These are phyloP conservation scores for Podaxis mareebaensis DNA, from an alignment of 768 basidiomycete species.

Conservation along the genomic window DNA sequence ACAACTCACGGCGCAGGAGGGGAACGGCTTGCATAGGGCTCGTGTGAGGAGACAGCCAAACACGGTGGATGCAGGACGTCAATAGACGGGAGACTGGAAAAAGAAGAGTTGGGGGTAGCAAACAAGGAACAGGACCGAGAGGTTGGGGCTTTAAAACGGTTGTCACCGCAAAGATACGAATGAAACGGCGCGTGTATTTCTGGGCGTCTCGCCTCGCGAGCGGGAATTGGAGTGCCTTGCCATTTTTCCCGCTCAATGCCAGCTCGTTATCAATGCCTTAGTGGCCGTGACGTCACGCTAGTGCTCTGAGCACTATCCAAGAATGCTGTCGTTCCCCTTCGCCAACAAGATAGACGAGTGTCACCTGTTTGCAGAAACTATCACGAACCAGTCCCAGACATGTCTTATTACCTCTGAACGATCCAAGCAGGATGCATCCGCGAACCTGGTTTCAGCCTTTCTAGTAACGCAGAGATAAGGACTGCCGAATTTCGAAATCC, in stretches of 20 bases:
- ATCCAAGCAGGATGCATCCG: neutral
- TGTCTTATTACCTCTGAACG: neutral
- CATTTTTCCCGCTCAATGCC: conserved; percentile 5
- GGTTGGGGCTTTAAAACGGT: conserved; percentile 7
- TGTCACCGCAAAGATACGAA: conserved; percentile 11
- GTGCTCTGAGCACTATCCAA: neutral
- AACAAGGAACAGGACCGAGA: neutral
- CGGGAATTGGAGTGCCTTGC: conserved; percentile 10
- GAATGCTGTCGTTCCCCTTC: neutral
- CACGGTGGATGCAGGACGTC: neutral
- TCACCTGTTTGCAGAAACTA: neutral
- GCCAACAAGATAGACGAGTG: neutral
- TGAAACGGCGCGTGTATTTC: conserved; percentile 5
- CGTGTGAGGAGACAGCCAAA: neutral
- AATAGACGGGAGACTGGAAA: neutral
- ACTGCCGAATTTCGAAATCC: conserved; percentile 9
- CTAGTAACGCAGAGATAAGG: conserved; percentile 12
- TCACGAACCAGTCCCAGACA: neutral
- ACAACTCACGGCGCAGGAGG: conserved; percentile 9
- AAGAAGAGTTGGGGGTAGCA: neutral
- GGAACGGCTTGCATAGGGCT: neutral
- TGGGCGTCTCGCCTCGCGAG: neutral
- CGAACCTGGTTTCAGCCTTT: neutral
- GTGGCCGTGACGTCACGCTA: conserved; percentile 8
- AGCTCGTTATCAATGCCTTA: neutral